Evolutionary conservation across 192 early-diverging fungal species (phyloP), one percentile per base, ranked within the genome.

Genomic region (Backusella sp.): DNA sequence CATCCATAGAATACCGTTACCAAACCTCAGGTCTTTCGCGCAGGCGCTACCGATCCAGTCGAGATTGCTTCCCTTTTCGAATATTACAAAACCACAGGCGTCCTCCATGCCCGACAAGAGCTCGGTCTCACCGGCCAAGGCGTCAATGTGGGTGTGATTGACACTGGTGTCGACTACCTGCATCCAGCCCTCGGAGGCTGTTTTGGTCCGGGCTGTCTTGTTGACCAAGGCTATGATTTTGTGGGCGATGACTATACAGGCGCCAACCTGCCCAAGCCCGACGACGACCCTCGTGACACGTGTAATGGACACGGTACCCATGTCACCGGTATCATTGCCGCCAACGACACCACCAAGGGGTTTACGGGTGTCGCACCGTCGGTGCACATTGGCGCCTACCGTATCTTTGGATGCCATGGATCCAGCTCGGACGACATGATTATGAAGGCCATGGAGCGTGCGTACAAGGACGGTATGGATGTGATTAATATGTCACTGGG

Each of bases 301-400:
- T 89, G 88, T 73, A 73, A 81, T 19, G 86, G 84, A 14, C 88
- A 89, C 62, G 87, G 85, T 30, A 81, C 85, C 8, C 87, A 88
- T 75, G 84, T 85, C 4, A 83, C 85, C 36, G 87, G 87, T 74
- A 95, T 95, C 30, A 88, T 94, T 72, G 93, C 88, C 12, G 94
- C 90, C 26, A 84, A 90, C 23, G 90, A 91, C 68, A 30, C 65
- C 3, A 34, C 30, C 6, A 80, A 76, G 37, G 72, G 77, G 9
- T 87, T 95, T 68, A 82, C 77, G 28, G 96, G 96, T 62, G 93
- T 96, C 7, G 96, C 94, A 14, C 96, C 96, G 0, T 87, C 89
- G 73, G 82, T 87, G 8, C 91, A 86, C 1, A 78, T 90, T 49
- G 91, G 92, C 30, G 89, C 88, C 75, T 92, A 92, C 77, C 81